These are phyloP conservation scores for Desmodesmus armatus DNA, from an alignment of 139 green algal genomes.

Conservation along the genomic window DNA sequence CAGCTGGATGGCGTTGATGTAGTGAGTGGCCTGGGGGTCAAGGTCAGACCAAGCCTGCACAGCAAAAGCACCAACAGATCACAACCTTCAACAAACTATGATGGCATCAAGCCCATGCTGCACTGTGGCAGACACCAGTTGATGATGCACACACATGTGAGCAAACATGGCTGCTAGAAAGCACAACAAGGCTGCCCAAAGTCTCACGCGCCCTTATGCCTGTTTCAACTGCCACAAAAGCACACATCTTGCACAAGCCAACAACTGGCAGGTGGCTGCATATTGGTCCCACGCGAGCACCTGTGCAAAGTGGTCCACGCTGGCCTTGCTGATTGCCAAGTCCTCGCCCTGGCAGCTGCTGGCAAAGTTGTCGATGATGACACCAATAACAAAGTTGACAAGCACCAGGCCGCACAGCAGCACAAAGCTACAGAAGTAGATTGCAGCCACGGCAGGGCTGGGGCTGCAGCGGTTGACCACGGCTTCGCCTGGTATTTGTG, in stretches of 20 bases:
- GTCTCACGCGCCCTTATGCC: no score
- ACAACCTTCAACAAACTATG: no score
- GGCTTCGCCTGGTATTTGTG: conserved; percentile 5
- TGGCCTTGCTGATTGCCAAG: conserved; percentile 48
- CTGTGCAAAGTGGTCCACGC: conserved; percentile 52
- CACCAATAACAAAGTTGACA: conserved; percentile 80
- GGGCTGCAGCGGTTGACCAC: conserved; percentile 54
- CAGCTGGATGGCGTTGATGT: conserved; percentile 61
- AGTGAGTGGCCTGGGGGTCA: conserved; percentile 61
- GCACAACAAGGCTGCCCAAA: not conserved
- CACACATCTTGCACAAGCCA: no score
- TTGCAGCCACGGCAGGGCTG: conserved; percentile 43
- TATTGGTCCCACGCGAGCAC: not conserved
- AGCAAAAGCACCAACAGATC: not conserved
- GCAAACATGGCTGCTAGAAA: not conserved
- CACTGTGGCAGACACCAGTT: no score
- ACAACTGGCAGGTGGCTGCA: no score
- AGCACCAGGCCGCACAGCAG: conserved; percentile 77
- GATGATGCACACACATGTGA: no score
- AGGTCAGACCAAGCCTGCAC: conserved; percentile 66
- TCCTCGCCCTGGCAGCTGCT: conserved; percentile 48
- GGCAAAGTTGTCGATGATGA: conserved; percentile 79
- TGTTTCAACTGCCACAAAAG: no score
- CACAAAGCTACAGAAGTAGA: conserved; percentile 82
- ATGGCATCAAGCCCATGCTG: no score